These are phyloP conservation scores for Neonectria faginata DNA, from an alignment of 2,329 filamentous ascomycete genomes.

Conservation along the genomic window DNA sequence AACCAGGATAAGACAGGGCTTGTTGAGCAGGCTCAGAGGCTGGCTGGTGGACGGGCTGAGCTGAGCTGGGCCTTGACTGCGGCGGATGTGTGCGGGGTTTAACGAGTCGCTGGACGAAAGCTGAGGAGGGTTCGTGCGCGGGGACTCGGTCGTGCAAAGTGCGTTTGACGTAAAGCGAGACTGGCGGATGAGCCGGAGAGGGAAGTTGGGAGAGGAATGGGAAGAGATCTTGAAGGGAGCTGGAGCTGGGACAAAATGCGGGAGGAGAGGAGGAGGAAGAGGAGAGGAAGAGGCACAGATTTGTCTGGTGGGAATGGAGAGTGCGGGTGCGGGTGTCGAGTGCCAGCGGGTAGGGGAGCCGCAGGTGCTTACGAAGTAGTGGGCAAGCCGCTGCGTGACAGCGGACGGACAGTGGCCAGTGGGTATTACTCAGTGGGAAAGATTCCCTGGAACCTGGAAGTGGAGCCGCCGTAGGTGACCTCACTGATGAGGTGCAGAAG, in stretches of 20 bases:
- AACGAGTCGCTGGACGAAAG: slow-evolving; percentile 25
- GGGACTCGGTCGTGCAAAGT: slow-evolving; percentile 20
- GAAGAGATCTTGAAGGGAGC: slow-evolving; percentile 15
- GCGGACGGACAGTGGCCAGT: slow-evolving; percentile 4
- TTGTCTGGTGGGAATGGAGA: slow-evolving; percentile 37
- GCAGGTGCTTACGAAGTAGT: slow-evolving; percentile 6
- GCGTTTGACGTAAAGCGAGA: slow-evolving; percentile 11
- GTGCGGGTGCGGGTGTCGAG: slow-evolving; percentile 25
- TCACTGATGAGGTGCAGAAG: background rate
- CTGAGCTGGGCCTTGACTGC: slow-evolving; percentile 4
- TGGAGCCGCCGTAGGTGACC: slow-evolving; percentile 6
- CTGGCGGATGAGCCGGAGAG: slow-evolving; percentile 23
- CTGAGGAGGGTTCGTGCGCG: slow-evolving; percentile 27
- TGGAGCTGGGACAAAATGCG: slow-evolving; percentile 14
- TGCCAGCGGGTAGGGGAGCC: slow-evolving; percentile 17
- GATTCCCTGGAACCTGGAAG: slow-evolving; percentile 13
- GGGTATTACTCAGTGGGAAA: slow-evolving; percentile 18
- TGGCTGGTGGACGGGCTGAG: background rate
- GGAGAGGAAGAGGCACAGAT: slow-evolving; percentile 12
- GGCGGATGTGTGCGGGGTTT: slow-evolving; percentile 30
- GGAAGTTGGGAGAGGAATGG: slow-evolving; percentile 25
- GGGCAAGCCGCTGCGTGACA: slow-evolving; percentile 1
- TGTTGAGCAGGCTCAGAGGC: slow-evolving; percentile 7
- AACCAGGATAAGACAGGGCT: slow-evolving; percentile 18
- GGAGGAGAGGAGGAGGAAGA: slow-evolving; percentile 35